Conservation (phyloP, 805 yeast genomes). For the Barnettozyma sp. region DNA sequence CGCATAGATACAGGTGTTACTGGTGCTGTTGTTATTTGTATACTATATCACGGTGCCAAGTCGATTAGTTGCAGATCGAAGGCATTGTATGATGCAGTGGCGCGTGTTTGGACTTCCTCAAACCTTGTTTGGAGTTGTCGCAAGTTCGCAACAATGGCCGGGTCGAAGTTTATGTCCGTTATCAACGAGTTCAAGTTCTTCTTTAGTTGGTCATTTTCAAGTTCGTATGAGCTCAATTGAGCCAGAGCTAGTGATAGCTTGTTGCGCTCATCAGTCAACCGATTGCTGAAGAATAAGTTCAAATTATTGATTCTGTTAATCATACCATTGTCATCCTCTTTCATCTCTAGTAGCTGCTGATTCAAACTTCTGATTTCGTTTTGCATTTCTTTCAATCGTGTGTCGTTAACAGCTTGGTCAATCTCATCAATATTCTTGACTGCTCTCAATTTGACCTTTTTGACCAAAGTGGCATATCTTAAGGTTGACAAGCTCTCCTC, state of each 20-base stretch:
- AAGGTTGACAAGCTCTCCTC: slow-evolving; percentile 73
- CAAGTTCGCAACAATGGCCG: slow-evolving; percentile 1
- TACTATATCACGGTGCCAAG: slow-evolving; percentile 1
- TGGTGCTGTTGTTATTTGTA: no score
- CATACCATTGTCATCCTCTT: slow-evolving; percentile 20
- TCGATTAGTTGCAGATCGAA: slow-evolving; percentile 3
- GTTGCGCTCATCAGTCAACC: slow-evolving; percentile 23
- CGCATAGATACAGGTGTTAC: slow-evolving; percentile 33
- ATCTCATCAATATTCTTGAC: slow-evolving; percentile 32
- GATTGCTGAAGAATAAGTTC: slow-evolving; percentile 23
- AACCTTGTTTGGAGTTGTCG: slow-evolving; percentile 1
- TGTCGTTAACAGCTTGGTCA: slow-evolving; percentile 11
- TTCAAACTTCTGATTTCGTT: slow-evolving; percentile 17
- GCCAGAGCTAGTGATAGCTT: slow-evolving; percentile 19
- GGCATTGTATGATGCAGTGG: not conserved
- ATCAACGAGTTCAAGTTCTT: slow-evolving; percentile 8
- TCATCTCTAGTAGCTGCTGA: slow-evolving; percentile 14
- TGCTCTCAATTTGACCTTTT: slow-evolving; percentile 59
- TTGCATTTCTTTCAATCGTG: slow-evolving; percentile 15
- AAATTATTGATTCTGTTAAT: slow-evolving; percentile 18
- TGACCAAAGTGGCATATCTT: slow-evolving; percentile 73
- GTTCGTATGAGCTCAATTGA: slow-evolving; percentile 8
- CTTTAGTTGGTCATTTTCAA: slow-evolving; percentile 1
- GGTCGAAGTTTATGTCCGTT: slow-evolving; percentile 7
- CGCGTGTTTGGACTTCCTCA: not conserved